A percentile compares a stretch with the other conserved stretches of the same genome.
These are phyloP conservation scores for Bruguiera gymnorhiza DNA, from an alignment of 345 rosid genomes.

Conservation along the genomic window DNA sequence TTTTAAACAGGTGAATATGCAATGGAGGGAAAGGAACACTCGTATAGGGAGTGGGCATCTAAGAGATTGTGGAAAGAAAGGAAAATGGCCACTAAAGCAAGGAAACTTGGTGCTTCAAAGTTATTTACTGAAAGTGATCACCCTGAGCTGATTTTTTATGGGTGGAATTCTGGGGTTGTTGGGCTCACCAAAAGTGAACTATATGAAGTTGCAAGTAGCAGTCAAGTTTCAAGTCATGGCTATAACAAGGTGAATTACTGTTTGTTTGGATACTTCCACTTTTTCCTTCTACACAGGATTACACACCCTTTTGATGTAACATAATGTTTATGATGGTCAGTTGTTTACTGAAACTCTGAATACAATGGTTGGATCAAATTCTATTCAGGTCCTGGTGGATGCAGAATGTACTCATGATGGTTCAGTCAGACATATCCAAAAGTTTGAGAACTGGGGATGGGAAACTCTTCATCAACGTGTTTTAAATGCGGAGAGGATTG, in stretches of 20 bases:
- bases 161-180: constrained; percentile 63
- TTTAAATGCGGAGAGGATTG: constrained; percentile 74
- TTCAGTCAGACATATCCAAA: constrained; percentile 78
- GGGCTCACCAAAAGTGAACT: constrained; percentile 61
- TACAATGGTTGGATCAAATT: constrained; percentile 16
- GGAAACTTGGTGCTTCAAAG: constrained; percentile 31
- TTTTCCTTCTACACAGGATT: background rate
- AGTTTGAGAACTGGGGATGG: constrained; percentile 98
- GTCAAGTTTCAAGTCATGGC: constrained; percentile 41
- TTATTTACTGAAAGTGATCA: constrained; percentile 27
- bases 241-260: constrained; percentile 68
- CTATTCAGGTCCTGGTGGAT: constrained; percentile 85
- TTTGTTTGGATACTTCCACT: background rate
- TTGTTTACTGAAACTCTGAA: background rate
- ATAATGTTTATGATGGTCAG: background rate
- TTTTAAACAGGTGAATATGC: constrained; percentile 47
- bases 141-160: constrained; percentile 75
- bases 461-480: constrained; percentile 82
- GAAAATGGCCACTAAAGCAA: constrained; percentile 55
- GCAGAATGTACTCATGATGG: constrained; percentile 99
- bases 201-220: constrained; percentile 29
- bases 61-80: constrained; percentile 88
- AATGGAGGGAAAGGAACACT: constrained; percentile 36
- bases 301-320: background rate
- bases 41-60: constrained; percentile 66